Base-by-base conservation (phyloP, 495 filamentous ascomycete genomes). In the Beverwykella pulmonaria region DNA sequence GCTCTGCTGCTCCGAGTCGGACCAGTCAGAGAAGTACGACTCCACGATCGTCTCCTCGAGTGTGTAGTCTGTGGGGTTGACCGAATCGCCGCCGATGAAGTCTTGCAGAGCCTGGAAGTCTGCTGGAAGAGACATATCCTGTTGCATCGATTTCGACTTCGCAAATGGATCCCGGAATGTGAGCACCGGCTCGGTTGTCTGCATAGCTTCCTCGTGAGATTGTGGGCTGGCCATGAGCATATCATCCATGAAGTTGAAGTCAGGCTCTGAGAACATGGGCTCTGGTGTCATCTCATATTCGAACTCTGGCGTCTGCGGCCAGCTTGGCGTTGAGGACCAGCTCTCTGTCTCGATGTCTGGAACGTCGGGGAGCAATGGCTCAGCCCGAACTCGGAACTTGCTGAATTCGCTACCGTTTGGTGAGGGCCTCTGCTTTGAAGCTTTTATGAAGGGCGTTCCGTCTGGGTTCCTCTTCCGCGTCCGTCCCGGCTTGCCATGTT, bases 401-500 rank as follows among this genome's bases (percentile, higher is more conserved):
- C 47, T 34, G 32, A 63, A 68, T 30, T 59, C 59, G 52, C 53
- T 50, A 30, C 65, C 65, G 34, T 63, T 41, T 8, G 59, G 65
- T n/a, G 59, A 63, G 12, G 65, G 52, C 19, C 53, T 39, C 23
- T 63, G 65, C 30, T 68, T 67, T 7, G 67, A 65, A 15, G 54
- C 59, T n/a, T 66, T 67, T n/a, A 58, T 44, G 29, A 61, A 62
- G 7, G 59, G 50, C n/a, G 58, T 59, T 27, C 44, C 54, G 29
- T 71, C 68, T 25, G 63, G 68, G 27, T 63, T 67, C 48, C 54
- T 36, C 62, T 62, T 69, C 58, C 66, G 29, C 47, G 58, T 67
- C 23, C 73, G 57, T 27, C 67, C 61, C 7, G 67, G 70, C 52
- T 72, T 73, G 9, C 74, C 74, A 34, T 75, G 72, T 47, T 69